phyloP scores from a whole-genome alignment of 1,284 basidiomycete genomes.

The Ustilago esculenta region DNA sequence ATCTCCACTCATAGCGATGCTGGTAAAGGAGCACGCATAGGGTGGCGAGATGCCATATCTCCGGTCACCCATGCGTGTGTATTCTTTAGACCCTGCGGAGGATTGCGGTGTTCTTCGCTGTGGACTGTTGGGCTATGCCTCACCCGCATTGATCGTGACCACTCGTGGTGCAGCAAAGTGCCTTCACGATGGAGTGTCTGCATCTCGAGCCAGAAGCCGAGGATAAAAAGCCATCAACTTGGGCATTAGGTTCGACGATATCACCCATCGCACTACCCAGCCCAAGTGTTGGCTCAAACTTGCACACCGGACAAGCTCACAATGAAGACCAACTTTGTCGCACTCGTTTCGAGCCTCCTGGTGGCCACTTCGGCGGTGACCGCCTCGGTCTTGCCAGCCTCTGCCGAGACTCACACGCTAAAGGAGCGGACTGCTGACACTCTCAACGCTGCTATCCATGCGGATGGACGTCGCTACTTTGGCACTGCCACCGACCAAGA shows the following conservation, averaged over 20 bases:
- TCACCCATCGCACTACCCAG: neutral
- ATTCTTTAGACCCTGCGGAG: too few relatives aligned
- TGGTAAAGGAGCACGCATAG: too few relatives aligned
- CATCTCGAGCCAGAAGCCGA: too few relatives aligned
- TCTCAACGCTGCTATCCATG: conserved; percentile 10
- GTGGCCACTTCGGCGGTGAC: conserved; percentile 2
- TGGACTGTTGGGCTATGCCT: too few relatives aligned
- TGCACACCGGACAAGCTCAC: neutral
- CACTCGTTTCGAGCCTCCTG: conserved; percentile 10
- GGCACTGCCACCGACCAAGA: conserved; percentile 12
- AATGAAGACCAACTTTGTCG: conserved; percentile 31
- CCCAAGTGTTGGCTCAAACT: neutral
- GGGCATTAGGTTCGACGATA: neutral
- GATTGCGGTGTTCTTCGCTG: too few relatives aligned
- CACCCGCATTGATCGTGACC: too few relatives aligned
- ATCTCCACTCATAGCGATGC: too few relatives aligned
- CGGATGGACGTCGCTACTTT: conserved; percentile 7
- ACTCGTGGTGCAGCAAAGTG: too few relatives aligned
- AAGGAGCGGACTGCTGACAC: conserved; percentile 4
- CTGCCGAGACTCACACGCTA: conserved; percentile 1
- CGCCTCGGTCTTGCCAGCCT: conserved; percentile 15
- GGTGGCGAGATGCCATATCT: too few relatives aligned
- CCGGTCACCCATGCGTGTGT: too few relatives aligned
- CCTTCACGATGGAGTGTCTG: too few relatives aligned
- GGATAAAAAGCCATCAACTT: neutral